Percentiles rank a stretch among this genome's conserved stretches.
Conservation (phyloP, 1,284 basidiomycete genomes). For the Fomitopsis pinicola region DNA sequence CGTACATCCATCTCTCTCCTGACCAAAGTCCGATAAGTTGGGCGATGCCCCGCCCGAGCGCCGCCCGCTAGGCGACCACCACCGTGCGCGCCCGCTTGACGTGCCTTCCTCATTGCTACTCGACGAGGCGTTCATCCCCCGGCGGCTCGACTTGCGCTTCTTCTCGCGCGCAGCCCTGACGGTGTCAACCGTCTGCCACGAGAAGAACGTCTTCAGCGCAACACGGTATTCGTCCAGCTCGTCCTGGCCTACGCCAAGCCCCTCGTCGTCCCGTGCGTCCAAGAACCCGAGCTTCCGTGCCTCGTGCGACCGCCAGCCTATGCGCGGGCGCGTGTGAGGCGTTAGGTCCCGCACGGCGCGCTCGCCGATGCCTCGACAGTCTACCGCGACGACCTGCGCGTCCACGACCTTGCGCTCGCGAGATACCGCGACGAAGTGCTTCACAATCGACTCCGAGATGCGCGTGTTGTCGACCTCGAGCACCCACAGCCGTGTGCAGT, state of each 20-base stretch:
- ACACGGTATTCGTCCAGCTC: slow-evolving; percentile 72
- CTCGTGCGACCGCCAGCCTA: slow-evolving; percentile 68
- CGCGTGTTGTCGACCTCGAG: slow-evolving; percentile 81
- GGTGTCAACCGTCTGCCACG: slow-evolving; percentile 80
- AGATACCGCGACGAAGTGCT: slow-evolving; percentile 60
- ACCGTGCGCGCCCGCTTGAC: slow-evolving; percentile 27
- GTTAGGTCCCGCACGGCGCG: slow-evolving; percentile 55
- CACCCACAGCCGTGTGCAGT: slow-evolving; percentile 56
- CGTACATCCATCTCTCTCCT: slow-evolving; percentile 38
- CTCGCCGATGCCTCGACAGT: slow-evolving; percentile 72
- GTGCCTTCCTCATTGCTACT: slow-evolving; percentile 23
- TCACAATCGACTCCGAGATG: slow-evolving; percentile 58
- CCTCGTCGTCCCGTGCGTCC: slow-evolving; percentile 62
- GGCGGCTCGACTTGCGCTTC: slow-evolving; percentile 35
- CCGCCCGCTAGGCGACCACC: slow-evolving; percentile 42
- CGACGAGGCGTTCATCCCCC: slow-evolving; percentile 35
- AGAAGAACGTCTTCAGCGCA: slow-evolving; percentile 81
- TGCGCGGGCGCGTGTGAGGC: slow-evolving; percentile 55
- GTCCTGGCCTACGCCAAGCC: slow-evolving; percentile 56
- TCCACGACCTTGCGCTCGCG: slow-evolving; percentile 45
- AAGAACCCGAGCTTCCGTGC: slow-evolving; percentile 62
- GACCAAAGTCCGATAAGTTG: slow-evolving; percentile 24
- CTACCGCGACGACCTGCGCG: slow-evolving; percentile 64
- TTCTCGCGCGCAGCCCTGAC: slow-evolving; percentile 63
- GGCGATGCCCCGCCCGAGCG: slow-evolving; percentile 32